phyloP scores from a whole-genome alignment of 2,329 filamentous ascomycete species.

The Xylaria sp. region DNA sequence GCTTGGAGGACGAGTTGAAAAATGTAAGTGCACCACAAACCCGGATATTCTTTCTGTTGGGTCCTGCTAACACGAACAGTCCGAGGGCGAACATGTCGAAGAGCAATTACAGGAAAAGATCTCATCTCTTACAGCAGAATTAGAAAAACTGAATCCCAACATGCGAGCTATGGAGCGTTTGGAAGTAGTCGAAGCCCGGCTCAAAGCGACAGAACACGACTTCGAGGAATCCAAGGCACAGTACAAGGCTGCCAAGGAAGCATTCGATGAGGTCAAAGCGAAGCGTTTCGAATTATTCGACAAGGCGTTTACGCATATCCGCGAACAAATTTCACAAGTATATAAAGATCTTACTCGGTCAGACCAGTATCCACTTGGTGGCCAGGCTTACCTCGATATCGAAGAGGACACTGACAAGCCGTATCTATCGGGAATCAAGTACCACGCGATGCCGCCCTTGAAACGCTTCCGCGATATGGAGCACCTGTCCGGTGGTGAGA shows the following conservation, averaged over 20 bases:
- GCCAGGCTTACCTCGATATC: conserved; percentile 87
- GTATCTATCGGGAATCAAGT: conserved; percentile 95
- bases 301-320: conserved; percentile 94
- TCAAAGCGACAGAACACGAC: conserved; percentile 86
- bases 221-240: conserved; percentile 85
- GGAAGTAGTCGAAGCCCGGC: conserved; percentile 83
- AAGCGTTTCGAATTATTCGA: conserved; percentile 92
- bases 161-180: conserved; percentile 95
- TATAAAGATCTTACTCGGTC: conserved; percentile 96
- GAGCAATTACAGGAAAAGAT: conserved; percentile 83
- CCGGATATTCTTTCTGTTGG: conserved; percentile 46
- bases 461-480: conserved; percentile 99
- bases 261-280: conserved; percentile 83
- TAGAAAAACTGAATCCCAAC: conserved; percentile 96
- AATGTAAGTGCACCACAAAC: conserved; percentile 64
- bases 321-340: conserved; percentile 90
- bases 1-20: conserved; percentile 84
- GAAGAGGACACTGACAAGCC: conserved; percentile 95
- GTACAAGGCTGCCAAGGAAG: conserved; percentile 80
- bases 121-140: conserved; percentile 75
- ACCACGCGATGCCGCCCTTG: conserved; percentile 97
- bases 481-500: conserved; percentile 95
- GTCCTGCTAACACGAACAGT: conserved; percentile 56
- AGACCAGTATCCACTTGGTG: conserved; percentile 91
- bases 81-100: conserved; percentile 76